Base-by-base conservation (phyloP, 441 rosid genomes). In the Rhodomyrtus psidioides region DNA sequence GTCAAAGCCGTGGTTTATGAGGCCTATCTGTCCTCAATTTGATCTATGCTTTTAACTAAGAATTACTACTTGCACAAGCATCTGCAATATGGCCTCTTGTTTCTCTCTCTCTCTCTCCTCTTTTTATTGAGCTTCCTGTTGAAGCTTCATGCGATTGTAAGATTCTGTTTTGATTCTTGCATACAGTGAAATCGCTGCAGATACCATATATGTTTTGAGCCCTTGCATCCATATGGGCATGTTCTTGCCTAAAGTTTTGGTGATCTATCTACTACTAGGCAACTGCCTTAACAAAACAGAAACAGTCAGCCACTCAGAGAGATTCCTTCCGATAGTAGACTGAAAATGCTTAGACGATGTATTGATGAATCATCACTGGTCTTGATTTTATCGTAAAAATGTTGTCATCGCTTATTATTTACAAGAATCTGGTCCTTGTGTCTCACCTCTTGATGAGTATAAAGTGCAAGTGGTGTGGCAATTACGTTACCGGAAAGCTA, bases 101-200 rank as follows among this genome's bases (percentile, higher is more conserved):
- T 53, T 16, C n/a, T n/a, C n/a, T n/a, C n/a, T 16, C 19, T 53
- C 19, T 4, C 76, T 2, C 76, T 62, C 26, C 46, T 4, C 46
- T 19, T 65, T 65, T 17, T 65, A 65, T 34, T 19, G 46, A 34
- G 76, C 46, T 34, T 65, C 14, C 26, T 65, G 44, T 65, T 26
- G 76, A 34, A 30, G 76, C 76, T 30, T 19, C 14, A 65, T 65
- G 7, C 21, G 46, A 65, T 19, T 1, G 13, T 65, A 62, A 30
- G 75, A 62, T 30, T 60, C 7, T 62, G 46, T 65, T 65, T 62
- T 34, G 7, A 34, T 65, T 34, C 7, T 65, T 5, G 46, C 46
- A 10, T 84, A 54, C 90, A 95, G 99, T 89, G 99, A 96, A 90
- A 94, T 97, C 86, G 94, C 99, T 44, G 86, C 98, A 30, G 76